phyloP scores from a whole-genome alignment of 73 alveolate genomes.

The Paramecium pentaurelia region DNA sequence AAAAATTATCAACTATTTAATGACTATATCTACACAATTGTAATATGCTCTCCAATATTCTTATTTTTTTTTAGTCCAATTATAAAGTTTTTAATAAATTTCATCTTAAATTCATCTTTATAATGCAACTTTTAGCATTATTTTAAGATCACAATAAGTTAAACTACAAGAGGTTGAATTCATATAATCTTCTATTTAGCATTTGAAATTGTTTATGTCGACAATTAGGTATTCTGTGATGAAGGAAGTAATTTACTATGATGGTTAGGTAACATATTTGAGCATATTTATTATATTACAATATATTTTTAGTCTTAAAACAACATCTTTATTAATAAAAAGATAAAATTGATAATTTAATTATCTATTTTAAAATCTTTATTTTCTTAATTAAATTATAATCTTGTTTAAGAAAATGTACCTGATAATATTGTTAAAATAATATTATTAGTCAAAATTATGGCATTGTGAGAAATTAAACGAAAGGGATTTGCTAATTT shows the following conservation, averaged over 20 bases:
- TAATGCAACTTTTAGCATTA: not conserved
- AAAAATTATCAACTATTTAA: not conserved
- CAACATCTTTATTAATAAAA: not conserved
- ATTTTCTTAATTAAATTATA: not conserved
- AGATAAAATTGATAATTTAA: not conserved
- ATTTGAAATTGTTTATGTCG: not conserved
- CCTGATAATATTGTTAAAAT: not conserved
- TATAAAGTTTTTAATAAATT: not conserved
- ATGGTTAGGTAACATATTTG: not conserved
- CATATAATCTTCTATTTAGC: not conserved
- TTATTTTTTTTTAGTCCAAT: not conserved
- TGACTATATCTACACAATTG: not conserved
- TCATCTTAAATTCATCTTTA: not conserved
- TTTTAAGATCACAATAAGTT: not conserved
- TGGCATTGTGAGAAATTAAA: not conserved
- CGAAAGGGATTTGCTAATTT: not conserved
- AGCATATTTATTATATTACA: not conserved
- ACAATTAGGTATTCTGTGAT: not conserved
- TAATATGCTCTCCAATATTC: constrained; percentile 7
- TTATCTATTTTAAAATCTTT: not conserved
- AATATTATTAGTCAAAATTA: not conserved
- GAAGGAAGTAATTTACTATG: not conserved
- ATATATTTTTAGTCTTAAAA: not conserved
- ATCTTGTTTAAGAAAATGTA: not conserved
- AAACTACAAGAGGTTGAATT: not conserved